phyloP scores from a whole-genome alignment of 176 grass and related monocot species.

The Phoenix roebelenii region DNA sequence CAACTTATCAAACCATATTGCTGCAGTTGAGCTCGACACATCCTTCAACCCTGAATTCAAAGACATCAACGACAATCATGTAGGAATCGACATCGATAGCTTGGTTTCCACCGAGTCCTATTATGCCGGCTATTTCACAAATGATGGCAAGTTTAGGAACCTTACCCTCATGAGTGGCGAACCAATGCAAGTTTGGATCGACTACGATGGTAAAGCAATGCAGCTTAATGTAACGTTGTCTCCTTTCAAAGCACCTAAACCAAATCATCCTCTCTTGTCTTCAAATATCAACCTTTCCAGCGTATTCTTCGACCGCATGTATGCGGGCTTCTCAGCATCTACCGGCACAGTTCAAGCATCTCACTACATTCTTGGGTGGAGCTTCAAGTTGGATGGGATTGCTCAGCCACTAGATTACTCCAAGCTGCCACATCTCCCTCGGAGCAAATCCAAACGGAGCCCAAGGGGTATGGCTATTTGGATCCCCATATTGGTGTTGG shows the following conservation, averaged over 20 bases:
- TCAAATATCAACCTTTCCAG: conserved; percentile 15
- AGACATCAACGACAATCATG: conserved; percentile 33
- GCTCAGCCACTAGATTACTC: background rate
- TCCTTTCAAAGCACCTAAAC: conserved; percentile 7
- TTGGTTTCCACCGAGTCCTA: background rate
- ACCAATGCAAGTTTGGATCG: conserved; percentile 20
- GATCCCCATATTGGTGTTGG: conserved; percentile 4
- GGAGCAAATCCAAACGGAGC: background rate
- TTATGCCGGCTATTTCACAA: conserved; percentile 16
- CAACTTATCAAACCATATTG: conserved; percentile 19
- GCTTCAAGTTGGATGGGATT: conserved; percentile 5
- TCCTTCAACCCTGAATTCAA: conserved; percentile 17
- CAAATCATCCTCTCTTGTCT: conserved; percentile 7
- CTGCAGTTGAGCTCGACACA: conserved; percentile 30
- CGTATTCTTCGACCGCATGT: background rate
- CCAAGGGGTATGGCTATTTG: background rate
- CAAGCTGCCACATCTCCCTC: conserved; percentile 20
- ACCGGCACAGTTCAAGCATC: background rate
- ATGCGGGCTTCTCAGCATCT: conserved; percentile 14
- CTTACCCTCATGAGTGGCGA: background rate
- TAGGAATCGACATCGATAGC: conserved; percentile 22
- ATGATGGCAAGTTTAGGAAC: conserved; percentile 5
- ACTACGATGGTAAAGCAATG: conserved; percentile 3
- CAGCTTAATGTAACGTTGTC: conserved; percentile 28
- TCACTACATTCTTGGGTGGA: conserved; percentile 34